Evolutionary conservation across 345 rosid species (phyloP), one percentile per base, ranked within the genome.

Genomic region (Populus euphratica): DNA sequence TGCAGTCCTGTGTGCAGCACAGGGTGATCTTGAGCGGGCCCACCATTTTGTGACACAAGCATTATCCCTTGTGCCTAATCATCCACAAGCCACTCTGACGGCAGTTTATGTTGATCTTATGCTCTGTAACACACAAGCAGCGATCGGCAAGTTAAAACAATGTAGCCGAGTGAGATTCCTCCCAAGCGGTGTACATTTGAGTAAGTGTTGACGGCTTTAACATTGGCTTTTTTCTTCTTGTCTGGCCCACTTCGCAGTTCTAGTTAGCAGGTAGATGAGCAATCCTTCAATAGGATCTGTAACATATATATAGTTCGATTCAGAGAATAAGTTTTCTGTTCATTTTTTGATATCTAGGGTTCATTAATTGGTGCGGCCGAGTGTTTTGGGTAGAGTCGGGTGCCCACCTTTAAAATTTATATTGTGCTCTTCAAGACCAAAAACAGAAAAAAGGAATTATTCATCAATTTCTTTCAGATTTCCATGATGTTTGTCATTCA

Each of bases 21-120:
- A 94, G 81, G 98, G 98, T 39, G 95, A 91, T 65, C 78, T 89
- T 21, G 90, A 91, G 68, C 85, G 78, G 70, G 99, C 99, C 33
- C 81, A 82, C 49, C 86, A 86, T 75, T 87, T 92, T 64, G 88
- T 87, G 62, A 73, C 70, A 6, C 89, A 85, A 68, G 97, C 97
- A 2, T 76, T 94, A 68, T 75, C 88, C 35, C 70, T 90, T 35
- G 18, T 94, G 75, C 97, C 97, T 0, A 80, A 86, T 82, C 83
- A 89, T 78, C 78, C 84, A 27, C 91, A 92, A 86, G 98, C 94
- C 64, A 86, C 87, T 31, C 82, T 96, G 78, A 94, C 99, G 2
- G 95, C 92, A 13, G 85, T 90, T 9, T 96, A 92, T 80, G 83
- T 96, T 21, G 89, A 94, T 82, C 89, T 96, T 71, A 83, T 88